Base-by-base conservation (phyloP, 352 stramenopile species). In the Phytophthora hibernalis region DNA sequence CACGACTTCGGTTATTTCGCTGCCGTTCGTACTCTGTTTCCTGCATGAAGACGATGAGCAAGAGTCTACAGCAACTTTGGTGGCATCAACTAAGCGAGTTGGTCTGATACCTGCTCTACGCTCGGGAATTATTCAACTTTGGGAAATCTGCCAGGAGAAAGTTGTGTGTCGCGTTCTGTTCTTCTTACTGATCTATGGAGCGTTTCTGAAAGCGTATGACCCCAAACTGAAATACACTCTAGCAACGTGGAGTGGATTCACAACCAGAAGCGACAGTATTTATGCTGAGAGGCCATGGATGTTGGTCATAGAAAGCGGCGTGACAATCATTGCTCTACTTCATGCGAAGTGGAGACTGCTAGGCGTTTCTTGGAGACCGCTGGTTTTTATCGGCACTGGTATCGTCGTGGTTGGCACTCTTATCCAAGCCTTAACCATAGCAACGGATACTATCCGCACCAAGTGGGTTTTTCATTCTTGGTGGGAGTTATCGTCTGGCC, bases 141-240 rank as follows among this genome's bases (percentile, higher is more conserved):
- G 82, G 74, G 69, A 71, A 38, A 79, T 89, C 22, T 83, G 68
- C 47, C 76, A 85, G 35, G 71, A 88, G 30, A 80, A 89, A 22
- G 65, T 87, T 8, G 76, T 81, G 24, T 82, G 77, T 71, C 79
- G 74, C 11, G 70, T 87, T 16, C 40, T 91, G 20, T 52, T 76
- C 13, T 91, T 89, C 60, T 62, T 88, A 35, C 60, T 79, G 37
- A 47, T 76, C 10, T 66, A 80, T 42, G 70, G 79, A 33, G 71
- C 78, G 33, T 6, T 87, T 18, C 53, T 87, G 1, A 68, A 68
- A 1, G 57, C 79, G 7, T 78, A 75, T 48, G 80, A 86, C 59
- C 69, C 69, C 9, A 75, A 68, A 24, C 56, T 77, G 16, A 63
- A 70, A 10, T 45, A 69, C 30, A 71, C 76, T 2, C 43, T 89